phyloP scores from a whole-genome alignment of 495 filamentous ascomycete genomes.

The Astrocystis sublimbata region DNA sequence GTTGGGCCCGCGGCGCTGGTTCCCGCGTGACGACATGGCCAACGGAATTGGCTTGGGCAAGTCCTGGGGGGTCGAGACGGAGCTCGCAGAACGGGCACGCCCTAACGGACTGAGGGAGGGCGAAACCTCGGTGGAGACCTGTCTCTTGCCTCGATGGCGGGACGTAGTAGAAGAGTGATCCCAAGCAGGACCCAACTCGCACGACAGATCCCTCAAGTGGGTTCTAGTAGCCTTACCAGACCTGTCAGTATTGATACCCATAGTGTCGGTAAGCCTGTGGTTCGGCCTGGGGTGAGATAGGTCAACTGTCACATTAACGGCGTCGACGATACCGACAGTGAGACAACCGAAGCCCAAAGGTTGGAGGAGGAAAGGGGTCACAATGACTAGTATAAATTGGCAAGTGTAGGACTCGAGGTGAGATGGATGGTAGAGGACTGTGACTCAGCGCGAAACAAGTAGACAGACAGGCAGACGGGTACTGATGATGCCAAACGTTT shows the following conservation, averaged over 20 bases:
- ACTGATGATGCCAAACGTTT: conserved; percentile 1
- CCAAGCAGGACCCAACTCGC: conserved; percentile 23
- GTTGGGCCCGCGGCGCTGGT: conserved; percentile 48
- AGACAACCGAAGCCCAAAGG: background rate
- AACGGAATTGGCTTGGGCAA: background rate
- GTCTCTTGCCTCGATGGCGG: conserved; percentile 2
- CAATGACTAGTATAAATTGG: background rate
- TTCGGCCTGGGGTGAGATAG: background rate
- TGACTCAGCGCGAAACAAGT: background rate
- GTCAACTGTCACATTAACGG: background rate
- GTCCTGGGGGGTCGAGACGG: background rate
- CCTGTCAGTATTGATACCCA: conserved; percentile 4
- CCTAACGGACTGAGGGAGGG: background rate
- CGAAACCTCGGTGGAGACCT: background rate
- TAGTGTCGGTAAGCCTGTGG: background rate
- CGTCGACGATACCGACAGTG: conserved; percentile 1
- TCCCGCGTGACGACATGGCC: conserved; percentile 48
- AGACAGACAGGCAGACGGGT: background rate
- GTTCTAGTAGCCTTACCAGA: conserved; percentile 20
- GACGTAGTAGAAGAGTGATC: conserved; percentile 8
- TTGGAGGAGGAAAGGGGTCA: background rate
- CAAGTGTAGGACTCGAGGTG: background rate
- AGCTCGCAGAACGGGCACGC: background rate
- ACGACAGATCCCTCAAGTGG: conserved; percentile 21
- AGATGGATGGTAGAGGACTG: background rate